phyloP scores from a whole-genome alignment of 2,329 filamentous ascomycete species.

The Scedosporium minutisporum region DNA sequence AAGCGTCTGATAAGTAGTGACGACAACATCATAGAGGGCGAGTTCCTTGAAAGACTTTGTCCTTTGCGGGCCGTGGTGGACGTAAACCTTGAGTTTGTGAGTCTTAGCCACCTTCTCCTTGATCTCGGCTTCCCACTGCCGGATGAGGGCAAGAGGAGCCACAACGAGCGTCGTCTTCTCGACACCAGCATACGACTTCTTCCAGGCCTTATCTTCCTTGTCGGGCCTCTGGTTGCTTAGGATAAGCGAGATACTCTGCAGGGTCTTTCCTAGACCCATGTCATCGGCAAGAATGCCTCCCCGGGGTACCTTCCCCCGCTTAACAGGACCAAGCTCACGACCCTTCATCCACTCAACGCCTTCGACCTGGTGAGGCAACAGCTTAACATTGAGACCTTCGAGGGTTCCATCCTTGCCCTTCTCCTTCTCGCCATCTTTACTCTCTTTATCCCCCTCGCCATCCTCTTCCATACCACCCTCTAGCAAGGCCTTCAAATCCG shows the following conservation, averaged over 20 bases:
- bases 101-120: constrained; percentile 64
- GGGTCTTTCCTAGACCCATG: constrained; percentile 93
- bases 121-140: constrained; percentile 94
- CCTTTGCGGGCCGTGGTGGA: constrained; percentile 83
- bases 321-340: constrained; percentile 78
- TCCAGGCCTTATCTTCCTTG: constrained; percentile 48
- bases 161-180: constrained; percentile 82
- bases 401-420: constrained; percentile 34
- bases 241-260: constrained; percentile 85
- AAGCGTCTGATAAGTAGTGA: constrained; percentile 93
- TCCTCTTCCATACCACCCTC: constrained; percentile 74
- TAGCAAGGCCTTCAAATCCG: constrained; percentile 71
- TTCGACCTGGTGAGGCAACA: constrained; percentile 89
- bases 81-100: constrained; percentile 67
- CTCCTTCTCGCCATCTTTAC: constrained; percentile 27
- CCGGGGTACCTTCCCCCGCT: constrained; percentile 72
- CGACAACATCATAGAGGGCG: constrained; percentile 82
- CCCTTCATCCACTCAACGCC: constrained; percentile 93
- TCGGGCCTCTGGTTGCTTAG: constrained; percentile 67
- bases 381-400: constrained; percentile 74
- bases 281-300: constrained; percentile 95
- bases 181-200: constrained; percentile 58
- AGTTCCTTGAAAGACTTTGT: constrained; percentile 71
- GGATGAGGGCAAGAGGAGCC: constrained; percentile 85
- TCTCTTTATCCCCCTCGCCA: constrained; percentile 41